Conservation (phyloP, 352 stramenopile species). For the Phytophthora sojae region DNA sequence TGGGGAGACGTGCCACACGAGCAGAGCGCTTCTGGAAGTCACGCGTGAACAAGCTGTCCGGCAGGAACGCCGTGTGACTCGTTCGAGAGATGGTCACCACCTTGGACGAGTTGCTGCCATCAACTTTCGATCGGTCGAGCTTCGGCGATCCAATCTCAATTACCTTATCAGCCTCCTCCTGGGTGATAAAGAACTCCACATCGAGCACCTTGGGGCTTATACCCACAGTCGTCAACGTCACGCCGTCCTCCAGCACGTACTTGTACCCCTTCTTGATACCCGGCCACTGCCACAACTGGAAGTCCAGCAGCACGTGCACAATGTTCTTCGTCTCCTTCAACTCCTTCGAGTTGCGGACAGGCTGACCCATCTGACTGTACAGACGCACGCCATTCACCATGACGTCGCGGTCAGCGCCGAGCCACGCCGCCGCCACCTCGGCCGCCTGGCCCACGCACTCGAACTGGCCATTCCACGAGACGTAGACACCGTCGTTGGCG, state of each 20-base stretch:
- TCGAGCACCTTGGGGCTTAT: slow-evolving; percentile 79
- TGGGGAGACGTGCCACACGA: slow-evolving; percentile 70
- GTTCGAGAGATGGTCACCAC: slow-evolving; percentile 73
- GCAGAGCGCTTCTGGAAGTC: slow-evolving; percentile 77
- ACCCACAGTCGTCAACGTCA: slow-evolving; percentile 75
- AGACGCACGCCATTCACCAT: slow-evolving; percentile 76
- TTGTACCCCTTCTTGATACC: slow-evolving; percentile 82
- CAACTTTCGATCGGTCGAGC: slow-evolving; percentile 76
- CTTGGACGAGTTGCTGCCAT: slow-evolving; percentile 63
- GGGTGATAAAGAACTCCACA: slow-evolving; percentile 72
- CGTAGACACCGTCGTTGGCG: slow-evolving; percentile 80
- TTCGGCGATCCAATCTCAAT: slow-evolving; percentile 56
- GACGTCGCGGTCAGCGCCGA: slow-evolving; percentile 75
- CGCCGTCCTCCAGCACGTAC: slow-evolving; percentile 75
- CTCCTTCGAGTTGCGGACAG: slow-evolving; percentile 61
- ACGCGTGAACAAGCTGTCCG: slow-evolving; percentile 69
- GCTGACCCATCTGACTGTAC: slow-evolving; percentile 73
- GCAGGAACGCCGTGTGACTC: slow-evolving; percentile 84
- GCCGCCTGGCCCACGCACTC: slow-evolving; percentile 59
- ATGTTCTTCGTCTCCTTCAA: slow-evolving; percentile 61
- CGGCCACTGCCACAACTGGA: slow-evolving; percentile 87
- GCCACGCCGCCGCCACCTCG: slow-evolving; percentile 53
- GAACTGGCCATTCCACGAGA: slow-evolving; percentile 81
- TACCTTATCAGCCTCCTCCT: slow-evolving; percentile 63
- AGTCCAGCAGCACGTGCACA: slow-evolving; percentile 83